Evolutionary conservation across 2,329 filamentous ascomycete species (phyloP).

Genomic region (Torrubiella hemipterigena): DNA sequence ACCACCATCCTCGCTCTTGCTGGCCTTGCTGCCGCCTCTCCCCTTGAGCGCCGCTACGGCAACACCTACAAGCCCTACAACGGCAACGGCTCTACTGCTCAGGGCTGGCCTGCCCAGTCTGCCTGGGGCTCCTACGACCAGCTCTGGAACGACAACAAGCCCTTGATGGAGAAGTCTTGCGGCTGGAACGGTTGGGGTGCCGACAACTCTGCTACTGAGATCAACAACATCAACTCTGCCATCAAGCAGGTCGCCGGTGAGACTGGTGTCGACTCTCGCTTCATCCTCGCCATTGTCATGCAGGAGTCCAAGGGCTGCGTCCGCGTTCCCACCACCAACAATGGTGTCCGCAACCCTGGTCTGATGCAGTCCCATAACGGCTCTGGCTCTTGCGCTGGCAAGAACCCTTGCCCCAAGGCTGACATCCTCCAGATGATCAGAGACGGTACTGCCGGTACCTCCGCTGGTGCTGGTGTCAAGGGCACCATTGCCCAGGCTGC

Average conservation of each 20-base stretch:
- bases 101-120: constrained; percentile 11
- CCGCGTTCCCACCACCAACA: constrained; percentile 4
- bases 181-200: constrained; percentile 6
- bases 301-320: constrained; percentile 13
- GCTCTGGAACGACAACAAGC: constrained; percentile 9
- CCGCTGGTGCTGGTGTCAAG: constrained; percentile 3
- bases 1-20: background rate
- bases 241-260: constrained; percentile 3
- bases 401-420: constrained; percentile 4
- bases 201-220: constrained; percentile 4
- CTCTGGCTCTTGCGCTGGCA: constrained; percentile 1
- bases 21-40: background rate
- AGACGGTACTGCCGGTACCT: constrained; percentile 2
- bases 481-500: constrained; percentile 1
- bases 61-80: constrained; percentile 10
- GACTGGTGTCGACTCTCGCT: constrained; percentile 4
- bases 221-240: constrained; percentile 1
- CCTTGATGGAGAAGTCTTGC: constrained; percentile 8
- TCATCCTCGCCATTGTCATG: constrained; percentile 17
- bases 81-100: constrained; percentile 10
- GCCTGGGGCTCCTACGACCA: constrained; percentile 10
- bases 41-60: constrained; percentile 2
- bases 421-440: constrained; percentile 4
- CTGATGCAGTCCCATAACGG: constrained; percentile 5
- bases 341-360: constrained; percentile 5